Evolutionary conservation across 805 yeast genomes (phyloP).

Genomic region (Wickerhamia fluorescens): DNA sequence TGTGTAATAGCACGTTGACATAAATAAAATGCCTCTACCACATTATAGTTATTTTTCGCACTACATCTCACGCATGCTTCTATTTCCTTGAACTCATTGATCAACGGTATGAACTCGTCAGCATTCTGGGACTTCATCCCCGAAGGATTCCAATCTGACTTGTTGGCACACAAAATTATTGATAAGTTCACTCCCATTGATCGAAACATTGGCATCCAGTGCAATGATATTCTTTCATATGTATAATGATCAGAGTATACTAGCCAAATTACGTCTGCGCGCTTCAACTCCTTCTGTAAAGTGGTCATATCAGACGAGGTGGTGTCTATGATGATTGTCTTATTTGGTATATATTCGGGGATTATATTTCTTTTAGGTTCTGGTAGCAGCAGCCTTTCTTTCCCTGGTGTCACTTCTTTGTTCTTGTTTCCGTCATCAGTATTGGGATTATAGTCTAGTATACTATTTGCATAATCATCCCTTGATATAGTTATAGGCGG

Average conservation of each 20-base stretch:
- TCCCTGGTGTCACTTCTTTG: slow-evolving; percentile 1
- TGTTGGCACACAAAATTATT: slow-evolving; percentile 84
- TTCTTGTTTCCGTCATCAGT: slow-evolving; percentile 2
- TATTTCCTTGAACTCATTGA: slow-evolving; percentile 88
- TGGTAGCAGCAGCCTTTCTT: slow-evolving; percentile 1
- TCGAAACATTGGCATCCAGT: slow-evolving; percentile 92
- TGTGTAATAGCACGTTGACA: slow-evolving; percentile 91
- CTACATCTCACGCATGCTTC: slow-evolving; percentile 88
- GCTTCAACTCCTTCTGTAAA: slow-evolving; percentile 67
- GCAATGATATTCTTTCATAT: slow-evolving; percentile 81
- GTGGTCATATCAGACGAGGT: slow-evolving; percentile 53
- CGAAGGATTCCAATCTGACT: slow-evolving; percentile 44
- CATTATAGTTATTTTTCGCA: slow-evolving; percentile 77
- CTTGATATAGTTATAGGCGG: slow-evolving; percentile 81
- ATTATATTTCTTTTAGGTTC: slow-evolving; percentile 5
- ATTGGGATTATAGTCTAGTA: slow-evolving; percentile 8
- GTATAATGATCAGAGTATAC: slow-evolving; percentile 92
- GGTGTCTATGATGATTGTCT: slow-evolving; percentile 77
- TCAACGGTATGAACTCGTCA: slow-evolving; percentile 79
- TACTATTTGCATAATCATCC: slow-evolving; percentile 46
- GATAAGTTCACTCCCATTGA: slow-evolving; percentile 93
- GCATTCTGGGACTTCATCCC: slow-evolving; percentile 39
- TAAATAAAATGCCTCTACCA: slow-evolving; percentile 84
- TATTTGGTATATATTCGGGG: slow-evolving; percentile 30
- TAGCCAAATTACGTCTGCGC: slow-evolving; percentile 90